Evolutionary conservation across 257 asterid genomes (phyloP).

Genomic region (Nicotiana tabacum): DNA sequence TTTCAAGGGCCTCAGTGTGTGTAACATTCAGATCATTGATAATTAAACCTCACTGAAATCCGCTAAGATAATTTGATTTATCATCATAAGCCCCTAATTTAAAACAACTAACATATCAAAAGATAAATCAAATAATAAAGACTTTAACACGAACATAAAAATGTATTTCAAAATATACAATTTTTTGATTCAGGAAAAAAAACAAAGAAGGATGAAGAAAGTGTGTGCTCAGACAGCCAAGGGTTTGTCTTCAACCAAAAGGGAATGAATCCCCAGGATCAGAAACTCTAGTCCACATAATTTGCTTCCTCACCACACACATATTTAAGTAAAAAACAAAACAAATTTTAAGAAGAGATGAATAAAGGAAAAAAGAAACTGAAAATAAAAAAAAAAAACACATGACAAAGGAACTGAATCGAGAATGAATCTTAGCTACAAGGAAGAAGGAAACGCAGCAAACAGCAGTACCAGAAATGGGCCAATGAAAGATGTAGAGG

Average conservation of each 20-base stretch:
- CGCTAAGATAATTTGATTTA: conserved; percentile 67
- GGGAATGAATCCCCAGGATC: conserved; percentile 25
- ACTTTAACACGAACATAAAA: neutral
- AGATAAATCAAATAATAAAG: too few relatives aligned
- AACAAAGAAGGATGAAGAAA: neutral
- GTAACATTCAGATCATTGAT: conserved; percentile 91
- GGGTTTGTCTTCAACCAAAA: conserved; percentile 37
- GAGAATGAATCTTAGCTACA: neutral
- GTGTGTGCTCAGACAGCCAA: conserved; percentile 68
- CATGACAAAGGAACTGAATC: neutral
- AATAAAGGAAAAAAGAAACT: neutral
- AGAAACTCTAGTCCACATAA: conserved; percentile 42
- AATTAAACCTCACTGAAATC: conserved; percentile 77
- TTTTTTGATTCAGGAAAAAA: too few relatives aligned
- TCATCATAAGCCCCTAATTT: conserved; percentile 53
- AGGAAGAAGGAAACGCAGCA: neutral
- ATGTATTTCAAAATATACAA: neutral
- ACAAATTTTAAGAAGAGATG: neutral
- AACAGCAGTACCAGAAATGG: neutral
- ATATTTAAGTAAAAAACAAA: neutral
- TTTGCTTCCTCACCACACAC: conserved; percentile 28
- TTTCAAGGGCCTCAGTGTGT: conserved; percentile 72
- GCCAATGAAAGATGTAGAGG: neutral
- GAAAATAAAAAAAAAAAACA: neutral
- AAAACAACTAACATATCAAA: too few relatives aligned